Percentiles rank a stretch among this genome's conserved stretches.
Evolutionary conservation across 495 filamentous ascomycete species (phyloP).

Genomic region (Viridothelium virens): DNA sequence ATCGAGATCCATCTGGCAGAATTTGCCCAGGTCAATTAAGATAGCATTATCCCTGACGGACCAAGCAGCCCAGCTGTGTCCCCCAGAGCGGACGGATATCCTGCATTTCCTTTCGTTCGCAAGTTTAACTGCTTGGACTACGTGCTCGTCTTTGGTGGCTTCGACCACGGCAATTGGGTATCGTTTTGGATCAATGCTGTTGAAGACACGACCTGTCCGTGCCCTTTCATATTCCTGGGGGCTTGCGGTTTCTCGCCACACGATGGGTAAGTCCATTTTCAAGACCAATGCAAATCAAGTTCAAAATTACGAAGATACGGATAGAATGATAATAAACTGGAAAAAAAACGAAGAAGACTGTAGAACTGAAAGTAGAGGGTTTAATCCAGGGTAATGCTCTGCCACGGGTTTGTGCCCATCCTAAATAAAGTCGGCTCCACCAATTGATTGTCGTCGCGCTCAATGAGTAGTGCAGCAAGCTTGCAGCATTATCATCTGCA

Average conservation of each 20-base stretch:
- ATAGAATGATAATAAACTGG: no score
- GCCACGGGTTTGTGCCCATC: no score
- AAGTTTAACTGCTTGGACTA: constrained; percentile 41
- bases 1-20: constrained; percentile 36
- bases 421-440: no score
- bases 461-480: no score
- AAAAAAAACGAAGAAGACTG: no score
- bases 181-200: constrained; percentile 34
- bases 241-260: constrained; percentile 12
- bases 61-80: constrained; percentile 49
- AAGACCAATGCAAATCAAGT: no score
- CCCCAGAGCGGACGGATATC: constrained; percentile 47
- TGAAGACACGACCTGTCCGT: constrained; percentile 19
- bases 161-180: constrained; percentile 42
- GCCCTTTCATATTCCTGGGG: constrained; percentile 18
- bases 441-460: no score
- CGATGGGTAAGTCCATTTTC: constrained; percentile 10
- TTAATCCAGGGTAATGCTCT: no score
- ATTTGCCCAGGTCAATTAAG: constrained; percentile 42
- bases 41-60: constrained; percentile 45
- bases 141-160: constrained; percentile 35
- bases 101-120: constrained; percentile 36
- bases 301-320: no score
- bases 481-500: no score
- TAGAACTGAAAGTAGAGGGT: no score